These are phyloP conservation scores for Candida ascalaphidarum DNA, from an alignment of 805 yeast genomes.

Conservation along the genomic window DNA sequence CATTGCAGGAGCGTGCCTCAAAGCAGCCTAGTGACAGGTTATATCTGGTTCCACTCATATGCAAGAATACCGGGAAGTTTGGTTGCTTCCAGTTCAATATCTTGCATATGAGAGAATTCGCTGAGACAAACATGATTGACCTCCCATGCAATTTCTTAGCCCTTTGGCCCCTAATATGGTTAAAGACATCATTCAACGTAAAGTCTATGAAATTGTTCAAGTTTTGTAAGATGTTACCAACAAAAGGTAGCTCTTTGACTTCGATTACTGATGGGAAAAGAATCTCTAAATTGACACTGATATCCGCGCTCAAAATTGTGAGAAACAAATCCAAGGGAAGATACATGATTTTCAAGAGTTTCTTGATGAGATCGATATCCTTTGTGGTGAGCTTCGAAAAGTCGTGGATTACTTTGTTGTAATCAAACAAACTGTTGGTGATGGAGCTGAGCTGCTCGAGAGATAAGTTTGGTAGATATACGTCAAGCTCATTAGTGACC, in stretches of 20 bases:
- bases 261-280: conserved; percentile 59
- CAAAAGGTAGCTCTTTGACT: conserved; percentile 28
- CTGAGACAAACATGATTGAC: conserved; percentile 75
- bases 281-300: conserved; percentile 68
- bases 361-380: conserved; percentile 32
- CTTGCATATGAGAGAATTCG: conserved; percentile 85
- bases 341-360: conserved; percentile 38
- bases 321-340: conserved; percentile 57
- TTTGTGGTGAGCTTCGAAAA: conserved; percentile 26
- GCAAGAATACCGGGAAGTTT: conserved; percentile 87
- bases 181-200: conserved; percentile 63
- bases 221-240: conserved; percentile 35
- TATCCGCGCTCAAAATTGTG: conserved; percentile 42
- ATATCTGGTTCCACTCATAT: conserved; percentile 57
- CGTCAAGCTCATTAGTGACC: conserved; percentile 39
- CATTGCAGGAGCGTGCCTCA: conserved; percentile 34
- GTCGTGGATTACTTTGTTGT: conserved; percentile 29
- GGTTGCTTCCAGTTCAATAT: conserved; percentile 98
- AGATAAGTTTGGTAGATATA: conserved; percentile 57
- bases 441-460: conserved; percentile 34
- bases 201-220: conserved; percentile 72
- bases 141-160: conserved; percentile 23
- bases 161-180: conserved; percentile 53
- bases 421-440: conserved; percentile 31
- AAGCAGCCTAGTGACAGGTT: conserved; percentile 15